Conservation (phyloP, 2,329 filamentous ascomycete species). For the Aspergillus novoparasiticus region DNA sequence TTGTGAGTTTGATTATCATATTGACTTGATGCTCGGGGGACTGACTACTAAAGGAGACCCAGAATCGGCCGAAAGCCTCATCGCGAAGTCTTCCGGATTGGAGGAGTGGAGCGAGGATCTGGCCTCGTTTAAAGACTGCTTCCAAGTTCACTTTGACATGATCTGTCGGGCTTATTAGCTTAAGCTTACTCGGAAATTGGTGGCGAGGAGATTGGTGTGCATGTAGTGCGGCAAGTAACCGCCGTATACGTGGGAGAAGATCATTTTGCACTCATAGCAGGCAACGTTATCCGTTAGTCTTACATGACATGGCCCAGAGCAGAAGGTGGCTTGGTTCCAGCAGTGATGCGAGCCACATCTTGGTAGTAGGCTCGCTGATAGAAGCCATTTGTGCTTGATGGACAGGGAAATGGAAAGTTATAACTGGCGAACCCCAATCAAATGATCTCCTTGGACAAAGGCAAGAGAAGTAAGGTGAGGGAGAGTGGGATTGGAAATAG, state of each 20-base stretch:
- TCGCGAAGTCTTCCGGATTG: conserved; percentile 36
- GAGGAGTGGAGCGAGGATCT: conserved; percentile 38
- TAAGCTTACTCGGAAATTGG: not conserved
- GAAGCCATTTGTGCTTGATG: conserved; percentile 7
- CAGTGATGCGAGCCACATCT: conserved; percentile 22
- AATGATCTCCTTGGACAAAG: not conserved
- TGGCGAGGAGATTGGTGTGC: not conserved
- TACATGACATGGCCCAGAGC: conserved; percentile 30
- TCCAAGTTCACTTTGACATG: conserved; percentile 36
- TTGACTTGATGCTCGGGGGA: not conserved
- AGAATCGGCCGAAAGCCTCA: conserved; percentile 45
- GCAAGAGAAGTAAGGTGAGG: not conserved
- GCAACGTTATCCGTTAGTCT: conserved; percentile 14
- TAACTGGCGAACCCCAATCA: not conserved
- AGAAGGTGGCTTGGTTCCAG: conserved; percentile 30
- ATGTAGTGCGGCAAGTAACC: not conserved
- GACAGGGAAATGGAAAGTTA: not conserved
- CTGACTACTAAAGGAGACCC: conserved; percentile 43
- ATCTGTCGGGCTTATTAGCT: conserved; percentile 27
- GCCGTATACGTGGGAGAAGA: not conserved
- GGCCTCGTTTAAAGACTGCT: conserved; percentile 35
- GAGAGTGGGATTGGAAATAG: not conserved
- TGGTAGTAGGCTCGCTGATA: conserved; percentile 10
- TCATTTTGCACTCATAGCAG: too few relatives aligned
- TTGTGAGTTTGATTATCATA: not conserved